Evolutionary conservation across 768 basidiomycete species (phyloP).

Genomic region (Xanthoconium stramineum): DNA sequence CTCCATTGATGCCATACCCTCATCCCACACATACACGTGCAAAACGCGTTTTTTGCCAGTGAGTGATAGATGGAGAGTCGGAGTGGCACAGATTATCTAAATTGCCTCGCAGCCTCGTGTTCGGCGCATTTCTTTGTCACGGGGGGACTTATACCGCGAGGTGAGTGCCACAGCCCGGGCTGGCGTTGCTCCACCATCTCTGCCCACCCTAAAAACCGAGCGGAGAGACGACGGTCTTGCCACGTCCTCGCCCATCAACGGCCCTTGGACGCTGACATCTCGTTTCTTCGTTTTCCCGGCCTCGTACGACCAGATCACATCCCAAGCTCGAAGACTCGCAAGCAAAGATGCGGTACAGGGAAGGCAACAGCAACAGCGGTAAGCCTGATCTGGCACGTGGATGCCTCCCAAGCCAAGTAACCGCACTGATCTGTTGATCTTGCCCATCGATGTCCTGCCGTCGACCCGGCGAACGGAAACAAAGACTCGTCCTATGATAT

Average conservation of each 20-base stretch:
- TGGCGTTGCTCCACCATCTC: not conserved
- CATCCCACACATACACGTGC: constrained; percentile 18
- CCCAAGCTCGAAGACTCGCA: not conserved
- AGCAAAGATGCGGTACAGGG: constrained; percentile 23
- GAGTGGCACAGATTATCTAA: constrained; percentile 27
- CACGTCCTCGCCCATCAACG: not conserved
- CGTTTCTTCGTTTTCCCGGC: not conserved
- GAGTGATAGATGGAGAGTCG: constrained; percentile 14
- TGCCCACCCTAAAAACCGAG: not conserved
- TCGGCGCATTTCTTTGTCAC: constrained; percentile 16
- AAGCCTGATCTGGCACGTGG: constrained; percentile 8
- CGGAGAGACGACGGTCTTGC: not conserved
- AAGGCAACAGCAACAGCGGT: constrained; percentile 30
- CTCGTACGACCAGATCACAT: not conserved
- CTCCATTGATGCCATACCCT: not conserved
- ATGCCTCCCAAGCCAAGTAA: not conserved
- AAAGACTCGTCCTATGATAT: constrained; percentile 34
- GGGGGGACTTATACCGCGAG: constrained; percentile 11
- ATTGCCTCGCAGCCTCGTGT: constrained; percentile 26
- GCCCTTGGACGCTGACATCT: not conserved
- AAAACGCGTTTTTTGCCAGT: constrained; percentile 18
- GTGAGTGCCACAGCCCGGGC: constrained; percentile 1
- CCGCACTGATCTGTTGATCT: constrained; percentile 13
- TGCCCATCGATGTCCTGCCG: constrained; percentile 9
- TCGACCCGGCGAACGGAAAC: not conserved